Base-by-base conservation (phyloP, 2,329 filamentous ascomycete species). In the Huntiella moniliformis region DNA sequence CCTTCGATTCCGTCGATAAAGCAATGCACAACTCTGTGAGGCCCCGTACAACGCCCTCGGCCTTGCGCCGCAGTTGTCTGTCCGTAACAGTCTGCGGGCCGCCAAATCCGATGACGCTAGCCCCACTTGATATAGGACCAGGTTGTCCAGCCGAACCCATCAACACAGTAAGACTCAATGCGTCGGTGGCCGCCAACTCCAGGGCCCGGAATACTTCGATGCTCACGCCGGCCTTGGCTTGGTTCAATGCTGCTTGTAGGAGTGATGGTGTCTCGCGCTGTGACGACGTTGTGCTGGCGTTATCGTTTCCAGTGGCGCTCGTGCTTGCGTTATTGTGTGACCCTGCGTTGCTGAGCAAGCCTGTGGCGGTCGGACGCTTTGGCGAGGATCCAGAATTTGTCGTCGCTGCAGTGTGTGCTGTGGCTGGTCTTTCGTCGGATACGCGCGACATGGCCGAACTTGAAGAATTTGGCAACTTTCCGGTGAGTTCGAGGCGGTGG, bases 21-120 rank as follows among this genome's bases (percentile, higher is more conserved):
- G 86, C 82, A 47, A 98, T 73, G 57, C 85, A 94, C 5, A 98
- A 68, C 60, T 98, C 91, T 0, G 88, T 96, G 52, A 98, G 64
- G 56, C 82, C 91, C 45, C 88, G 80, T 59, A 91, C 96, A 57
- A 98, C 77, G 56, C 82, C 86, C 57, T 98, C 88, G 22, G 85
- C 84, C 61, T 94, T 95, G 51, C 88, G 77, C 42, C 86, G 77
- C 12, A 94, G 68, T 57, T 93, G 84, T 43, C 91, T 76, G 58
- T 98, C 88, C 1, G 82, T 79, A 8, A 77, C 62, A 1, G 66
- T 67, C 10, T 63, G 60, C 4, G 44, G 22, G 15, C 44, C 36
- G 43, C 62, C 61, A 32, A 64, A 61, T 28, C 78, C 74, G 48
- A 78, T 71, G 43, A 70, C 66, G 54, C 77, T 79, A 10, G 74